phyloP scores from a whole-genome alignment of 768 basidiomycete genomes.

The Suillus occidentalis region DNA sequence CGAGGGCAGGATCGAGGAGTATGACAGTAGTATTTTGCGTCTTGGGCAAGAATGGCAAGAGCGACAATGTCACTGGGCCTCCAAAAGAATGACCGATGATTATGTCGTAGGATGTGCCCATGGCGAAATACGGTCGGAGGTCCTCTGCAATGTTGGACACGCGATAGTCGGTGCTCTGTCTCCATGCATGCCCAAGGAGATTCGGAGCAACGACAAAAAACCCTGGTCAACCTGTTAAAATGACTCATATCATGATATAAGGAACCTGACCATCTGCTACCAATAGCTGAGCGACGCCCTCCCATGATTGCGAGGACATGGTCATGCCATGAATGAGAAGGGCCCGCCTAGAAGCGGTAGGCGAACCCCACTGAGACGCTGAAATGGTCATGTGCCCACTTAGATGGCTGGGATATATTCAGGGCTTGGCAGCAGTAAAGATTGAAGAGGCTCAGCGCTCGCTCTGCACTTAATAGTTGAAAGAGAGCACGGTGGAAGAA shows the following conservation, averaged over 20 bases:
- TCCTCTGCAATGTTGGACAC: neutral
- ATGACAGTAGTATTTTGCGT: neutral
- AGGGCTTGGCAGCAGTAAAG: neutral
- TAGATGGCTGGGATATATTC: neutral
- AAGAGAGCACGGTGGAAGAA: neutral
- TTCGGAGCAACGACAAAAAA: neutral
- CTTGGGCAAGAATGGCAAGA: neutral
- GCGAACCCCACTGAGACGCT: neutral
- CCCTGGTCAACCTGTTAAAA: neutral
- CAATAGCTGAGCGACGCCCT: neutral
- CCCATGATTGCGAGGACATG: neutral
- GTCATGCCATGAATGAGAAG: neutral
- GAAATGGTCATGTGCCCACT: neutral
- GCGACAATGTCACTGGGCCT: neutral
- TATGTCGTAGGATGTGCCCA: neutral
- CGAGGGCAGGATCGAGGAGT: neutral
- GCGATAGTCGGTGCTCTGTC: neutral
- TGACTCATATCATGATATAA: no score
- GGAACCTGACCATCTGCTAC: neutral
- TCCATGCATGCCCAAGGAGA: slow-evolving; percentile 1
- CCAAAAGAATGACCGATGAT: neutral
- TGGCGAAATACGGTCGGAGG: neutral
- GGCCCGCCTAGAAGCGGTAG: neutral
- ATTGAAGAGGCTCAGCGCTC: neutral
- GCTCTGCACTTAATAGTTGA: neutral